Base-by-base conservation (phyloP, 352 stramenopile species). In the Globisporangium viniferum region DNA sequence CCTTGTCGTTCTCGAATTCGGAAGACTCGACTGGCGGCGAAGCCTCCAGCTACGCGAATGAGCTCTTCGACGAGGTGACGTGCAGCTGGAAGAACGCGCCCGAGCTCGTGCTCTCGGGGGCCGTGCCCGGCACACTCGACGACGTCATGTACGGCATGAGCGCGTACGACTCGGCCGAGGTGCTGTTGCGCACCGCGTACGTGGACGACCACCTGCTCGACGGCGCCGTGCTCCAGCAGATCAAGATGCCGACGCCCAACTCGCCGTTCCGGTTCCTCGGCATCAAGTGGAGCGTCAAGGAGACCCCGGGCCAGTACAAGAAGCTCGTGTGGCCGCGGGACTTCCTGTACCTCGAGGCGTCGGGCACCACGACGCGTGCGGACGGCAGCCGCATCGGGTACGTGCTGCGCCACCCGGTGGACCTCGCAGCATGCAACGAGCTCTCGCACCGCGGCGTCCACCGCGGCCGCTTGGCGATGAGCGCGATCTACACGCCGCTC, bases 81-180 rank as follows among this genome's bases (percentile, higher is more conserved):
- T 49, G 69, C 22, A 59, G 61, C 20, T 73, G 74, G 2, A 58
- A 24, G 10, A 48, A 55, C 0, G 33, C 27, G 27, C 63, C 63
- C 6, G 56, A 68, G 54, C 63, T 73, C 3, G 60, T 69, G 3
- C 55, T 81, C 41, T 72, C 68, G 10, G 78, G 78, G 1, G 68
- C 76, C 7, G 24, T 83, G 14, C 24, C 69, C 0, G 78, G 78
- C 6, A 62, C 44, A 31, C 59, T 86, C 7, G 70, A 67, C 48
- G 76, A 84, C 62, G 66, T 73, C 48, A 73, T 84, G 59, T 80
- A 77, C 55, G 78, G 78, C 14, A 63, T 83, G 46, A n/a, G 65
- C 14, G 68, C 72, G 14, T 67, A 64, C 2, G 69, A 79, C 22
- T 69, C 76, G 24, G 53, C 68, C 18, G 70, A 77, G 5, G 48